Percentiles rank a stretch among this genome's conserved stretches.
Conservation (phyloP, 257 asterid genomes). For the Penstemon eatonii region DNA sequence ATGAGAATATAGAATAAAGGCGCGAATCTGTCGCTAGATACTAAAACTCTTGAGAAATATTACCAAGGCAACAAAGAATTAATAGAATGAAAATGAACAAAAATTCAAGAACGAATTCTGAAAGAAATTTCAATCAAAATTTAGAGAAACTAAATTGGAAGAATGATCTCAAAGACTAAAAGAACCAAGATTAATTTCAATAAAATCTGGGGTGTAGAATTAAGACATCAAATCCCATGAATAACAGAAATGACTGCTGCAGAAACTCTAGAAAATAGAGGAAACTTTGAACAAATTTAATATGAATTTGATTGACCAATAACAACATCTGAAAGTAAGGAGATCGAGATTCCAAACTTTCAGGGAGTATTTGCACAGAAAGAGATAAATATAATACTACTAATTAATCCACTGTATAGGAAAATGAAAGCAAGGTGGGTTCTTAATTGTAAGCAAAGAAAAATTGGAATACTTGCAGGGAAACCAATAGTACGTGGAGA, state of each 20-base stretch:
- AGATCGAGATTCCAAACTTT: constrained; percentile 59
- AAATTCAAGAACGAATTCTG: constrained; percentile 1
- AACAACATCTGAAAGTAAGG: constrained; percentile 44
- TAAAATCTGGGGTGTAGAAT: constrained; percentile 13
- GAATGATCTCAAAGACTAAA: constrained; percentile 19
- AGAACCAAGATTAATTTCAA: constrained; percentile 16
- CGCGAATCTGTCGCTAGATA: neutral
- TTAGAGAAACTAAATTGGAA: constrained; percentile 10
- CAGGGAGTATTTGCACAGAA: constrained; percentile 39
- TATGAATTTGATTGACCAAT: constrained; percentile 35
- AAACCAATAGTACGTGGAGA: constrained; percentile 50
- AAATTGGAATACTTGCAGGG: constrained; percentile 58
- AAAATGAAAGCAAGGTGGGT: constrained; percentile 36
- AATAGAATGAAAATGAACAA: constrained; percentile 21
- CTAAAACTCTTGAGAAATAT: neutral
- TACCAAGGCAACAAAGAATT: constrained; percentile 20
- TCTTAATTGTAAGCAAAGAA: constrained; percentile 85
- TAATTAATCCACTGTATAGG: neutral
- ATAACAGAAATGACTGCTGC: constrained; percentile 29
- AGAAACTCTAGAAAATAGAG: neutral
- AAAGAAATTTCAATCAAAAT: neutral
- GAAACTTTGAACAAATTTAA: constrained; percentile 21
- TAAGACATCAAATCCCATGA: constrained; percentile 21
- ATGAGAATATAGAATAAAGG: no score
- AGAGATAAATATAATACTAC: constrained; percentile 12